A percentile compares a stretch with the other conserved stretches of the same genome.
phyloP scores from a whole-genome alignment of 1,139 yeast species.

The Yamadazyma epiphylla region DNA sequence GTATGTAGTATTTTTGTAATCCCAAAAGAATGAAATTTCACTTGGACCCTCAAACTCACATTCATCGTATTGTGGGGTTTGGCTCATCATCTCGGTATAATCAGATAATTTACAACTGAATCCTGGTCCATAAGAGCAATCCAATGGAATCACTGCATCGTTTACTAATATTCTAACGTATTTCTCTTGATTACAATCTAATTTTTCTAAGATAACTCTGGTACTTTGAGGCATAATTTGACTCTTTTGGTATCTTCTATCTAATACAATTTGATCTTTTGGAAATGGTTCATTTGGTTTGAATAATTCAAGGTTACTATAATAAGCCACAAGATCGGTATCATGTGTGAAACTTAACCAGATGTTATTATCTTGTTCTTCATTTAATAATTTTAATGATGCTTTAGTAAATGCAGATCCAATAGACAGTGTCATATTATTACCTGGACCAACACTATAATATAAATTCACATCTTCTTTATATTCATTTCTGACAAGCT shows the following conservation, averaged over 20 bases:
- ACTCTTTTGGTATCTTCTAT: constrained; percentile 41
- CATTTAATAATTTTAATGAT: constrained; percentile 38
- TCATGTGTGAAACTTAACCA: constrained; percentile 58
- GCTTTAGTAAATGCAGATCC: constrained; percentile 52
- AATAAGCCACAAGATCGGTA: constrained; percentile 47
- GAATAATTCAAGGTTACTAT: constrained; percentile 50
- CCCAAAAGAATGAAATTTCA: constrained; percentile 38
- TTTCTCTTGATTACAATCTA: constrained; percentile 34
- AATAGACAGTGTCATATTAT: constrained; percentile 35
- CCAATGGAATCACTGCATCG: constrained; percentile 54
- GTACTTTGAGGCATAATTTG: constrained; percentile 58
- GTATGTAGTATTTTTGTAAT: constrained; percentile 23
- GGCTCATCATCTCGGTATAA: constrained; percentile 24
- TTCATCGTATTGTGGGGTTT: constrained; percentile 23
- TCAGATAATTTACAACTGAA: constrained; percentile 49
- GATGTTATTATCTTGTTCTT: constrained; percentile 25
- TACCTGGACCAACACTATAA: constrained; percentile 50
- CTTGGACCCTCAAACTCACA: constrained; percentile 32
- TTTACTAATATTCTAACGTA: constrained; percentile 50
- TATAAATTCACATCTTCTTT: constrained; percentile 39
- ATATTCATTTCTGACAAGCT: constrained; percentile 42
- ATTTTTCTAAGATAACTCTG: constrained; percentile 46
- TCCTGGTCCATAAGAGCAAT: constrained; percentile 54
- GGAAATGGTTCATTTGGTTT: constrained; percentile 22
- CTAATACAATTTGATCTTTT: constrained; percentile 29